Conservation (phyloP, 495 filamentous ascomycete species). For the Penicillium flavigenum region DNA sequence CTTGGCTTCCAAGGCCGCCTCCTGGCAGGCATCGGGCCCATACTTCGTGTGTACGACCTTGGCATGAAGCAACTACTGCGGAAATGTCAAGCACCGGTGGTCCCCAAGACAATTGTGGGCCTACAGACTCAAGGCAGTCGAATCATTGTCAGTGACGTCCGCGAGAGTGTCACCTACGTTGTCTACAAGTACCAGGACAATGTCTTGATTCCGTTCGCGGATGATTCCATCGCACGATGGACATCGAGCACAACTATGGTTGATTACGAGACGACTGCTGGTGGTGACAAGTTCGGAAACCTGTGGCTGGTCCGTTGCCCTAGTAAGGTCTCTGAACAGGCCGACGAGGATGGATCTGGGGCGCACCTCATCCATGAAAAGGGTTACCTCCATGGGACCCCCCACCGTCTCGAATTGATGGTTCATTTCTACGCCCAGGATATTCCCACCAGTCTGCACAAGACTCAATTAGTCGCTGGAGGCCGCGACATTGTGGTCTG, state of each 20-base stretch:
- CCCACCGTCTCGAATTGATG: slow-evolving; percentile 80
- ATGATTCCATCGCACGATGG: slow-evolving; percentile 86
- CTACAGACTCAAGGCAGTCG: slow-evolving; percentile 89
- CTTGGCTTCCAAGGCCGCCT: slow-evolving; percentile 90
- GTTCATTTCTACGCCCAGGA: slow-evolving; percentile 88
- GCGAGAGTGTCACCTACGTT: slow-evolving; percentile 84
- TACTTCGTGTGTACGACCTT: slow-evolving; percentile 84
- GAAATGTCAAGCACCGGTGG: slow-evolving; percentile 80
- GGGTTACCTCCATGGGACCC: slow-evolving; percentile 83
- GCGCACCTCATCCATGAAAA: slow-evolving; percentile 85
- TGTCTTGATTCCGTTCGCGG: slow-evolving; percentile 84
- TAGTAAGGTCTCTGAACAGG: slow-evolving; percentile 78
- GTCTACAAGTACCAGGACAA: slow-evolving; percentile 94
- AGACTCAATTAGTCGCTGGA: slow-evolving; percentile 85
- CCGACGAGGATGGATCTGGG: slow-evolving; percentile 89
- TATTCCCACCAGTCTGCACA: slow-evolving; percentile 85
- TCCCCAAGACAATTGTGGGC: slow-evolving; percentile 78
- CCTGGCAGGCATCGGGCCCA: slow-evolving; percentile 76
- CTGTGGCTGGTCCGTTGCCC: slow-evolving; percentile 90
- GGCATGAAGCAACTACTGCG: slow-evolving; percentile 87
- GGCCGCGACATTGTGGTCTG: slow-evolving; percentile 90
- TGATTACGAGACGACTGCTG: slow-evolving; percentile 94
- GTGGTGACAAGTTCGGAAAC: slow-evolving; percentile 97
- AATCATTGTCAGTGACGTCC: slow-evolving; percentile 87
- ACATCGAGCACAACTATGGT: slow-evolving; percentile 88